phyloP scores from a whole-genome alignment of 2,329 filamentous ascomycete species.

The Lomentospora prolificans region DNA sequence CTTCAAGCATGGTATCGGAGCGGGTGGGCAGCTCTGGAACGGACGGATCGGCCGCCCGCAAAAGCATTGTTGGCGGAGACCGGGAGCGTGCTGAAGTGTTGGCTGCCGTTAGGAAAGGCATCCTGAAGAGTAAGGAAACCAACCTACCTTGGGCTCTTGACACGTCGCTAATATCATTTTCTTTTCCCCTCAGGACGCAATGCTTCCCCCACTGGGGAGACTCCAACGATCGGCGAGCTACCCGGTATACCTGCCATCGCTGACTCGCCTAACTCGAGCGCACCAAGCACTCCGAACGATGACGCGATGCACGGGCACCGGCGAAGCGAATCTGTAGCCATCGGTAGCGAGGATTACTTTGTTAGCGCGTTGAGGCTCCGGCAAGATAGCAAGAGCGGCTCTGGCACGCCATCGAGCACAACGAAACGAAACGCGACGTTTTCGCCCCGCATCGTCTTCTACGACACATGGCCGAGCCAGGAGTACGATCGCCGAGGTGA shows the following conservation, averaged over 20 bases:
- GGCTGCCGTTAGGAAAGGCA: constrained; percentile 88
- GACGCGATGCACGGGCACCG: constrained; percentile 55
- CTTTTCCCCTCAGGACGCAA: not conserved
- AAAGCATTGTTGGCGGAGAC: constrained; percentile 86
- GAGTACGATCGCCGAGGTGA: constrained; percentile 96
- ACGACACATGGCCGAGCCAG: constrained; percentile 91
- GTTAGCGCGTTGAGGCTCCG: constrained; percentile 64
- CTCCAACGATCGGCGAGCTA: constrained; percentile 24
- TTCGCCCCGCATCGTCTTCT: constrained; percentile 86
- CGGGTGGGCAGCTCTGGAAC: constrained; percentile 46
- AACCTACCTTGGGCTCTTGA: constrained; percentile 20
- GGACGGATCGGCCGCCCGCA: constrained; percentile 56
- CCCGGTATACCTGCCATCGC: constrained; percentile 53
- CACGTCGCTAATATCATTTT: constrained; percentile 17
- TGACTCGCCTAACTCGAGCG: constrained; percentile 76
- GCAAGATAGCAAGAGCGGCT: constrained; percentile 69
- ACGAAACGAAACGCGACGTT: constrained; percentile 61
- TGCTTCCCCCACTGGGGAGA: not conserved
- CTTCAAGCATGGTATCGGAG: constrained; percentile 35
- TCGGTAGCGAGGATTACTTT: constrained; percentile 85
- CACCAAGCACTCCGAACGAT: constrained; percentile 79
- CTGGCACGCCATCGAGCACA: constrained; percentile 63
- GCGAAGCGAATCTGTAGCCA: constrained; percentile 59
- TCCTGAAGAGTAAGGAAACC: constrained; percentile 65
- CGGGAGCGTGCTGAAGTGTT: constrained; percentile 84